Percentiles rank a stretch among this genome's conserved stretches.
These are phyloP conservation scores for Fusarium xylarioides DNA, from an alignment of 2,329 filamentous ascomycete genomes.

Conservation along the genomic window DNA sequence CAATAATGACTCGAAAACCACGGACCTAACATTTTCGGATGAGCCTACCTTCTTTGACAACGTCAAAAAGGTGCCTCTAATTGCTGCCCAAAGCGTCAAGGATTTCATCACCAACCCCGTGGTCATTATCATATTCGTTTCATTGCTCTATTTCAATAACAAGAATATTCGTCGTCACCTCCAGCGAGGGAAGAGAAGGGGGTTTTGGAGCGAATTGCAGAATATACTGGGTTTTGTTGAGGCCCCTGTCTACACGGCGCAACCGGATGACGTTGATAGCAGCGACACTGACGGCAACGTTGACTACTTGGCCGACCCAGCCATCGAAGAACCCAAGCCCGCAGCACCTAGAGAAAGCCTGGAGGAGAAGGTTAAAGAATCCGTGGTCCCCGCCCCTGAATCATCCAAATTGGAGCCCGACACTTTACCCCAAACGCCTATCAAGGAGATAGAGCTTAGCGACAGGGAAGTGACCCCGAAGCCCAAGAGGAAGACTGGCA, in stretches of 20 bases:
- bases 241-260: neutral
- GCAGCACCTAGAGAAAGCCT: neutral
- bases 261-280: conserved; percentile 23
- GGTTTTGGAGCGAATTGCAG: conserved; percentile 42
- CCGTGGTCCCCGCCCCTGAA: conserved; percentile 4
- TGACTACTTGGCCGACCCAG: neutral
- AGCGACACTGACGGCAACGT: conserved; percentile 30
- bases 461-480: conserved; percentile 27
- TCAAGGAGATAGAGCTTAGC: conserved; percentile 14
- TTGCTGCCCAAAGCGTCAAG: conserved; percentile 59
- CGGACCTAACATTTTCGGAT: conserved; percentile 42
- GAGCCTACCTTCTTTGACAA: conserved; percentile 58
- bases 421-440: neutral
- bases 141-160: conserved; percentile 54
- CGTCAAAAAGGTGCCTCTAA: conserved; percentile 60
- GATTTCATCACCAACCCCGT: conserved; percentile 67
- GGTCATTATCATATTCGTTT: conserved; percentile 57
- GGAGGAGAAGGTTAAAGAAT: conserved; percentile 7
- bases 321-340: neutral
- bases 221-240: conserved; percentile 11
- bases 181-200: conserved; percentile 45
- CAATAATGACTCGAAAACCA: conserved; percentile 45
- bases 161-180: conserved; percentile 56
- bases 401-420: conserved; percentile 5
- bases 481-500: neutral